Evolutionary conservation across 192 early-diverging fungal genomes (phyloP), one percentile per base, ranked within the genome.

Genomic region (Linderina pennispora): DNA sequence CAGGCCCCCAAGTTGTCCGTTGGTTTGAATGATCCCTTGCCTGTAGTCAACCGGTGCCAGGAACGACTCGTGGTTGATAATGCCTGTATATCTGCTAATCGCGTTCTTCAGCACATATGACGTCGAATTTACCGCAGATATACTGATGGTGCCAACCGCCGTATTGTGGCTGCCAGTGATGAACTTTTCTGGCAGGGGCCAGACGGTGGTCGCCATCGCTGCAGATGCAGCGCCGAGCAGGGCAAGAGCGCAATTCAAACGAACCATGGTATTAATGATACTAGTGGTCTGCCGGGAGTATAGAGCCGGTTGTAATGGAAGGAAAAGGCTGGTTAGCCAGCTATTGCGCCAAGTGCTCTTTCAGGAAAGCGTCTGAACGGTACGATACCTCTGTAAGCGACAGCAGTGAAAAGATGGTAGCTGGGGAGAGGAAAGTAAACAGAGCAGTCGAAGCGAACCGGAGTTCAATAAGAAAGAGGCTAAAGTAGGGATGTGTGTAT

Each of bases 41-140:
- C 59, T 76, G 45, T 78, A 69, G 40, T 65, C 52, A 15, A 60
- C 55, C 2, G 70, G 77, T 17, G 74, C 65, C 34, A 65, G 69
- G 43, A 78, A 80, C 21, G 48, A 28, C 50, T 79, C 74, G 21
- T 52, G 44, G 23, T 40, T 46, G 9, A 85, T 66, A 20, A 79
- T 58, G 1, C 34, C 32, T 13, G 43, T 48, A 48, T 82, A 81
- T 11, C 80, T 75, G 41, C 62, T 51, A 15, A 67, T 57, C 3
- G 77, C 80, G 15, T 53, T 58, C 14, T 34, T 19, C 14, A 85
- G 72, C 4, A 78, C 48, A 16, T 52, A 10, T 41, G 75, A 76
- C 16, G 71, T 44, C 13, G 69, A 63, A 56, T 77, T 75, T 21
- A 55, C 60, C 34, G 59, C 48, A 18, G 71, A 60, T 18, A 72